Evolutionary conservation across 2,329 filamentous ascomycete genomes (phyloP), one percentile per base, ranked within the genome.

Genomic region (Aspergillus pseudotamarii): DNA sequence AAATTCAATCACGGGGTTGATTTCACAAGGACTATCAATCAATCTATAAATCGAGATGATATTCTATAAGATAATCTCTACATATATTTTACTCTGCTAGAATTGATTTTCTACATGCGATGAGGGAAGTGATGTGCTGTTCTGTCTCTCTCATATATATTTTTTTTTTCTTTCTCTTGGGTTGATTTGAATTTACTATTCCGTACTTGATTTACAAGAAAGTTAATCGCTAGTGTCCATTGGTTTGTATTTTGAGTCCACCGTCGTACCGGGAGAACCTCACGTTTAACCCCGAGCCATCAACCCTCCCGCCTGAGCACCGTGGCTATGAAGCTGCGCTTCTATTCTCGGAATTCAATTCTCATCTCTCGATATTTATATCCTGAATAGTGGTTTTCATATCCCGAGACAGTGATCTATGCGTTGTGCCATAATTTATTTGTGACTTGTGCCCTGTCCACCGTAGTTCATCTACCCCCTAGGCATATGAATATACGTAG

Each of bases 1-100:
- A 53, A 32, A 34, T n/a, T 34, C 50, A 68, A 70, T 65, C 65
- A 64, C 38, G 54, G 54, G 50, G 50, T 53, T 51, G n/a, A 51
- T n/a, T 30, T 26, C 12, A 19, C 30, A 16, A 30, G 6, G 16
- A 41, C 36, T 16, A 51, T 26, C 21, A 26, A 26, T 26, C 10
- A 51, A 51, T 51, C 21, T 51, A 51, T 16, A 51, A 14, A 19
- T 30, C 46, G 11, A 51, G 14, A 51, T 3, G 6, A 41, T 16
- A 41, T 41, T 41, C 19, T 41, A 19, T 41, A 19, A 19, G 36
- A 41, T 16, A 41, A 19, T 41, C 36, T 41, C 36, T 41, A 41
- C 36, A 2, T 19, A 4, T 6, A 41, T 41, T 36, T 19, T 8
- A 41, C 8, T 41, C 14, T 16, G 36, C 16, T 10, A 6, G 26